Evolutionary conservation across 2,329 filamentous ascomycete genomes (phyloP).

Genomic region (Aspergillus oerlinghausenensis): DNA sequence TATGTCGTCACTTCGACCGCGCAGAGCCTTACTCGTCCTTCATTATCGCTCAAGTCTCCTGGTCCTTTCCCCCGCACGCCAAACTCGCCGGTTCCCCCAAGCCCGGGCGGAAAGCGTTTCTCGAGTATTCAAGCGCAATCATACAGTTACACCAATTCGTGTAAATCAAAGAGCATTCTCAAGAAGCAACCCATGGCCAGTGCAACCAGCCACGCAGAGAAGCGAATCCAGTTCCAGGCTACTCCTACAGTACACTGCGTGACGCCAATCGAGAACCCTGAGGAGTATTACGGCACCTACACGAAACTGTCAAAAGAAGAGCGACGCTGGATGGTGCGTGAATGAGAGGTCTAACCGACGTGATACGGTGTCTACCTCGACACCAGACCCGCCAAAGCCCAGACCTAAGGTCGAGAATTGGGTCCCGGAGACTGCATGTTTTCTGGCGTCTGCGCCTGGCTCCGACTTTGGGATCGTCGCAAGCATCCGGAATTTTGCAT

Average conservation of each 20-base stretch:
- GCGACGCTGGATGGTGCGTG: constrained; percentile 40
- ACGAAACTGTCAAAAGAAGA: constrained; percentile 44
- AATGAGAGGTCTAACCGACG: constrained; percentile 20
- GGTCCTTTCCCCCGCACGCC: constrained; percentile 38
- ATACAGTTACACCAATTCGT: constrained; percentile 42
- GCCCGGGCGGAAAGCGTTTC: constrained; percentile 40
- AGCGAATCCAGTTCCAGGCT: constrained; percentile 41
- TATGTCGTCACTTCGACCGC: constrained; percentile 42
- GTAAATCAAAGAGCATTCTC: constrained; percentile 45
- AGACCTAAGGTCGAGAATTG: background rate
- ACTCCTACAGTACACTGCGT: constrained; percentile 45
- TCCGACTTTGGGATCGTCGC: constrained; percentile 1
- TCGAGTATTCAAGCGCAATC: constrained; percentile 37
- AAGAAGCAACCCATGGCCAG: constrained; percentile 35
- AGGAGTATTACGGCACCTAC: constrained; percentile 47
- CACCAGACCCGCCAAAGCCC: background rate
- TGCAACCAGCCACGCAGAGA: constrained; percentile 19
- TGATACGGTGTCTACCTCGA: background rate
- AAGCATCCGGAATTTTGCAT: background rate
- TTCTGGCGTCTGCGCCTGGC: constrained; percentile 1
- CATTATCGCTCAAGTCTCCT: constrained; percentile 43
- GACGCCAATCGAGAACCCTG: constrained; percentile 45
- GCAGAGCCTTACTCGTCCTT: constrained; percentile 30
- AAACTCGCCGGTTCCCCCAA: constrained; percentile 38
- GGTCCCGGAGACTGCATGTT: background rate